Percentiles rank a stretch among this genome's conserved stretches.
These are phyloP conservation scores for Meredithiella fracta DNA, from an alignment of 2,329 filamentous ascomycete genomes.

Conservation along the genomic window DNA sequence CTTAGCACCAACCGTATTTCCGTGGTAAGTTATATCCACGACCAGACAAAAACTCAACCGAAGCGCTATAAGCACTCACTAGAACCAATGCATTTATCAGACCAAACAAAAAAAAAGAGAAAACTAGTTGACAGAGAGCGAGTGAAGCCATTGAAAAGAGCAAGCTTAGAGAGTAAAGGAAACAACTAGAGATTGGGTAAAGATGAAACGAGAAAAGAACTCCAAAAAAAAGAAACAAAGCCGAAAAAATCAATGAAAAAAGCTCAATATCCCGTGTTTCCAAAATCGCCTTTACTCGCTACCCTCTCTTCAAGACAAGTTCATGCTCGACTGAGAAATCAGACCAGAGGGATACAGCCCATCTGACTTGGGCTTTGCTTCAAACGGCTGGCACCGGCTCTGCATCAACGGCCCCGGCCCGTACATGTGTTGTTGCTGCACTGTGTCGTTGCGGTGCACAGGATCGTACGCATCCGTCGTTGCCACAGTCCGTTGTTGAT, in stretches of 20 bases:
- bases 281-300: neutral
- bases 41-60: too few species aligned
- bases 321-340: conserved; percentile 31
- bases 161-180: neutral
- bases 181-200: too few species aligned
- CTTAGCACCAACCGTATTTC: neutral
- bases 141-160: neutral
- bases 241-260: too few species aligned
- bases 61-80: too few species aligned
- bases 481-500: conserved; percentile 19
- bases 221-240: too few species aligned
- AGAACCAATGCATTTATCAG: neutral
- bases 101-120: conserved; percentile 9
- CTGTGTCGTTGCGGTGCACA: conserved; percentile 20
- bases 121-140: conserved; percentile 13
- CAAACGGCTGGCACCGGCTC: conserved; percentile 33
- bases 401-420: conserved; percentile 26
- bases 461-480: conserved; percentile 16
- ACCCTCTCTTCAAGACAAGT: conserved; percentile 22
- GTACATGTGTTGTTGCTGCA: conserved; percentile 29
- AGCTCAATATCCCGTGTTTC: neutral
- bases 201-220: too few species aligned
- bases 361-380: conserved; percentile 34
- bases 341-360: conserved; percentile 36
- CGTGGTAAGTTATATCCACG: too few species aligned